These are phyloP conservation scores for Globisporangium carolinianum DNA, from an alignment of 352 stramenopile species.

Conservation along the genomic window DNA sequence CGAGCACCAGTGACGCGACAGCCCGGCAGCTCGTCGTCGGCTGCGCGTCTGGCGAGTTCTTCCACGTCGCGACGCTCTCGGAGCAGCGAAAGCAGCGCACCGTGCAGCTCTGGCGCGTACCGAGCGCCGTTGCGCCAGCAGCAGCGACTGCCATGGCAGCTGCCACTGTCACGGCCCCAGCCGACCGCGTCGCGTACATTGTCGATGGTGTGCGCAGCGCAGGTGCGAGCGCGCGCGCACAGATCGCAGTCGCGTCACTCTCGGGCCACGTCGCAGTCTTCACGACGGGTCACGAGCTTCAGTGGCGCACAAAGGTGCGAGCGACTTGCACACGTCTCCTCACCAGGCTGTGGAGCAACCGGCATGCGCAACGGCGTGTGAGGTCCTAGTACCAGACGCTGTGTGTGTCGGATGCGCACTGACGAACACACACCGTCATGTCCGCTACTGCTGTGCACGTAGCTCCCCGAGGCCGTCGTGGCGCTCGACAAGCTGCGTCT, in stretches of 20 bases:
- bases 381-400: no score
- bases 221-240: constrained; percentile 6
- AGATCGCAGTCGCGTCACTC: constrained; percentile 32
- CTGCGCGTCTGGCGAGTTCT: constrained; percentile 50
- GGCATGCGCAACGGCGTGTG: not conserved
- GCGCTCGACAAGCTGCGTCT: constrained; percentile 35
- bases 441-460: not conserved
- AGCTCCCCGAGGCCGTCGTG: constrained; percentile 49
- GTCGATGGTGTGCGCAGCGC: constrained; percentile 26
- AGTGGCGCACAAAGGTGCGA: constrained; percentile 45
- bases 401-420: no score
- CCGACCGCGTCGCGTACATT: constrained; percentile 35
- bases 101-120: constrained; percentile 27
- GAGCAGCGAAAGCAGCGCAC: constrained; percentile 16
- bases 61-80: constrained; percentile 21
- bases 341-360: no score
- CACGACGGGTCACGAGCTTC: constrained; percentile 22
- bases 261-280: constrained; percentile 32
- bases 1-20: no score
- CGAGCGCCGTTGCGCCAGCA: constrained; percentile 3
- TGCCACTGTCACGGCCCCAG: not conserved
- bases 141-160: not conserved
- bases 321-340: no score
- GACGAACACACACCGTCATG: no score
- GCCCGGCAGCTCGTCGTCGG: constrained; percentile 24